Evolutionary conservation across 805 yeast genomes (phyloP), one percentile per base, ranked within the genome.

Genomic region (Candida sakaeoensis): DNA sequence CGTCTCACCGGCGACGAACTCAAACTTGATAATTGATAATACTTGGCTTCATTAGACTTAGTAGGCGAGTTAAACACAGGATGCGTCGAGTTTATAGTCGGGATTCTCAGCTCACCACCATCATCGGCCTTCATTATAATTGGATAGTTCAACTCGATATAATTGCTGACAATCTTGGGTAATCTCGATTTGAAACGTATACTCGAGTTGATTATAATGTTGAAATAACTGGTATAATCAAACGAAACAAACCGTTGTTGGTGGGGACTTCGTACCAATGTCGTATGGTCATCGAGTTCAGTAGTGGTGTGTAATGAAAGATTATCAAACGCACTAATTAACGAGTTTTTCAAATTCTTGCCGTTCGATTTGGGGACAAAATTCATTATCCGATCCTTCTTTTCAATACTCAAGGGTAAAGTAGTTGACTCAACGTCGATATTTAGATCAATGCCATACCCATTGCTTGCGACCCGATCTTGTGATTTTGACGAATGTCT

Each of bases 381-480:
- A 39, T 61, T 60, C 29, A 46, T 41, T 8, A 65, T 52, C n/a
- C 60, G 48, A 39, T 63, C 61, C 13, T 51, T 50, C 29, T 60
- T 61, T 25, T 50, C 47, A 7, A 63, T 55, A 41, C 70, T 65
- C 26, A 54, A 51, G 0, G 72, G 71, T 8, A 60, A 58, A 10
- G 49, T 43, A 0, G 59, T 43, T 3, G 58, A 42, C 12, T 58
- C 58, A 2, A 57, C 53, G 28, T 51, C 53, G 10, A 62, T 35
- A 3, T 63, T 61, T 2, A 65, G 47, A 43, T 63, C 65, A 7
- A 43, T 43, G 1, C 44, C 49, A 14, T 41, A 42, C 10, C 39
- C 46, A 12, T 26, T 34, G 22, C 44, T 42, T 8, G 27, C 10
- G 9, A 41, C 32, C 13, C 40, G 40, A 12, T 22, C 19, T 3